Conservation (phyloP, 177 flowering plant species). For the Vitis hybrid region DNA sequence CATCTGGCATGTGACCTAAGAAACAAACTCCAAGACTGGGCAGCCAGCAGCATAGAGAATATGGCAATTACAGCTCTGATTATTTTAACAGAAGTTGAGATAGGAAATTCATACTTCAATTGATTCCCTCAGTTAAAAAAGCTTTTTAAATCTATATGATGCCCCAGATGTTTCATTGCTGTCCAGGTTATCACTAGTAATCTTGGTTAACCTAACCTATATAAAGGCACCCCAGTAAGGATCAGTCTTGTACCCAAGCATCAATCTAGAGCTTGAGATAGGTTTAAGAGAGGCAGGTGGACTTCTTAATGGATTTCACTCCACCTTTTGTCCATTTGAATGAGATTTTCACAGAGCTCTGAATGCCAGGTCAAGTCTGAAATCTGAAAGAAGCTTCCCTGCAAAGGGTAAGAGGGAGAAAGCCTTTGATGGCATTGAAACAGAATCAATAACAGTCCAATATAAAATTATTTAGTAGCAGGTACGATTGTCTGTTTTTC, state of each 20-base stretch:
- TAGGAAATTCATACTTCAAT: neutral
- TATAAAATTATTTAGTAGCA: neutral
- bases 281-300: too few species aligned
- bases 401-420: neutral
- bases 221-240: too few species aligned
- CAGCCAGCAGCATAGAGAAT: neutral
- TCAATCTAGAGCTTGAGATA: too few species aligned
- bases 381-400: too few species aligned
- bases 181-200: neutral
- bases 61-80: neutral
- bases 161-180: neutral
- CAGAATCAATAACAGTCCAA: neutral
- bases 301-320: too few species aligned
- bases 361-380: too few species aligned
- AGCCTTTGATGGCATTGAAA: neutral
- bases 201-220: too few species aligned
- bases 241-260: too few species aligned
- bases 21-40: neutral
- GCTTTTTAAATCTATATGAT: neutral
- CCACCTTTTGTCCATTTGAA: too few species aligned
- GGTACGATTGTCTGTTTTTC: neutral
- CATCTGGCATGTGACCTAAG: neutral
- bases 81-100: neutral
- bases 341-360: too few species aligned
- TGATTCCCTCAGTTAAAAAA: neutral